Conservation (phyloP, 805 yeast species). For the Jamesozyma hellenica region DNA sequence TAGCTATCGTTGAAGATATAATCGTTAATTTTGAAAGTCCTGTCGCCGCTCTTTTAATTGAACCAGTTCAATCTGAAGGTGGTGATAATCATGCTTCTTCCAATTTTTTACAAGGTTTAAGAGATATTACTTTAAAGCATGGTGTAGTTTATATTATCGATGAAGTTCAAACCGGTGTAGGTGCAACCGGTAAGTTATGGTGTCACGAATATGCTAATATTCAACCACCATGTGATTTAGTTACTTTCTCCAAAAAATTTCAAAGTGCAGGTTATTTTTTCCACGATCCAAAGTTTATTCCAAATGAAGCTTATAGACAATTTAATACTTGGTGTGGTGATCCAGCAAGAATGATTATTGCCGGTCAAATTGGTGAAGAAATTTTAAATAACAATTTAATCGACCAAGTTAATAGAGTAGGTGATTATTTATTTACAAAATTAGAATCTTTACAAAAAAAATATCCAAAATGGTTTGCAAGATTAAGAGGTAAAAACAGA, state of each 20-base stretch:
- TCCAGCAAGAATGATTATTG: conserved; percentile 57
- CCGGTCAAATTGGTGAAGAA: conserved; percentile 50
- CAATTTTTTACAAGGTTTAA: conserved; percentile 50
- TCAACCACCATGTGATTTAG: conserved; percentile 54
- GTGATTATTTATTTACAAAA: conserved; percentile 41
- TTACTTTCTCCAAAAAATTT: conserved; percentile 62
- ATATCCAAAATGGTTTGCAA: conserved; percentile 35
- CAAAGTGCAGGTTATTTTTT: conserved; percentile 67
- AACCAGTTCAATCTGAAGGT: conserved; percentile 77
- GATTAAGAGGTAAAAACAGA: conserved; percentile 52
- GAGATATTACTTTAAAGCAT: conserved; percentile 49
- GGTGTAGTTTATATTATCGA: conserved; percentile 54
- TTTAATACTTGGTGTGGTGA: conserved; percentile 77
- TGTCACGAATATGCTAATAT: conserved; percentile 62
- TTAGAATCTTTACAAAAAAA: conserved; percentile 31
- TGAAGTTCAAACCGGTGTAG: conserved; percentile 70
- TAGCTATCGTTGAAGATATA: conserved; percentile 62
- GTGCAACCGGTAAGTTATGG: conserved; percentile 66
- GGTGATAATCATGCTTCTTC: conserved; percentile 66
- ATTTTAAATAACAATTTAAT: conserved; percentile 41
- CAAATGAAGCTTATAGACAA: conserved; percentile 55
- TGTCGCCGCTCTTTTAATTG: conserved; percentile 81
- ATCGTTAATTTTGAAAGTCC: conserved; percentile 61
- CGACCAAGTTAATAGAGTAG: conserved; percentile 40
- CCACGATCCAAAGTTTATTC: conserved; percentile 48